A percentile compares a stretch with the other conserved stretches of the same genome.
Conservation (phyloP, 768 basidiomycete genomes). For the Ramaria sp. region DNA sequence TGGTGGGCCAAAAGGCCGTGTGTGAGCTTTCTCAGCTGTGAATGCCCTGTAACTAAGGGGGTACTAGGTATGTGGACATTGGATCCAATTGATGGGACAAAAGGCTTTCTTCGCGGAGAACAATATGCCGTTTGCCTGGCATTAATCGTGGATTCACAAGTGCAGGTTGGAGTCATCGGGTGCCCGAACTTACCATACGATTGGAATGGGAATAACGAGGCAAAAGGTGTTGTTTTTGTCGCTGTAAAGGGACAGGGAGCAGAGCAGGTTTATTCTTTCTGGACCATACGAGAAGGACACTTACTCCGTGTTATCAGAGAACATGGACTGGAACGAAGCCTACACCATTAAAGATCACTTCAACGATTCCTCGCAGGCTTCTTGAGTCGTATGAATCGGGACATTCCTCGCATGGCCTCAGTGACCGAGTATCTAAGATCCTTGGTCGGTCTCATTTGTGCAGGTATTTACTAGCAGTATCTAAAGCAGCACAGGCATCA, state of each 20-base stretch:
- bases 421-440: conserved; percentile 54
- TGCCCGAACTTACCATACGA: conserved; percentile 83
- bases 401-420: conserved; percentile 86
- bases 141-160: conserved; percentile 65
- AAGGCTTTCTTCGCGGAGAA: conserved; percentile 84
- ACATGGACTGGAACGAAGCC: background rate
- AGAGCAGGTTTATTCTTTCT: conserved; percentile 39
- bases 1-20: conserved; percentile 67
- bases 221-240: conserved; percentile 74
- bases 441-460: conserved; percentile 26
- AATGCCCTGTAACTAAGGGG: background rate
- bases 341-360: background rate
- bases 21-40: conserved; percentile 21
- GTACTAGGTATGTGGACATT: conserved; percentile 72
- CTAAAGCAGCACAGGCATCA: conserved; percentile 29
- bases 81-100: conserved; percentile 89
- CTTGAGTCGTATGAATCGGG: conserved; percentile 90
- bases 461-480: no score
- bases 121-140: conserved; percentile 92
- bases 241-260: conserved; percentile 84
- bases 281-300: background rate
- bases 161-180: conserved; percentile 78
- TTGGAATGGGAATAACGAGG: conserved; percentile 35
- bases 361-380: conserved; percentile 45
- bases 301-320: conserved; percentile 5